Conservation (phyloP, 228 moss, liverwort and hornwort genomes). For the Sphagnum fallax region DNA sequence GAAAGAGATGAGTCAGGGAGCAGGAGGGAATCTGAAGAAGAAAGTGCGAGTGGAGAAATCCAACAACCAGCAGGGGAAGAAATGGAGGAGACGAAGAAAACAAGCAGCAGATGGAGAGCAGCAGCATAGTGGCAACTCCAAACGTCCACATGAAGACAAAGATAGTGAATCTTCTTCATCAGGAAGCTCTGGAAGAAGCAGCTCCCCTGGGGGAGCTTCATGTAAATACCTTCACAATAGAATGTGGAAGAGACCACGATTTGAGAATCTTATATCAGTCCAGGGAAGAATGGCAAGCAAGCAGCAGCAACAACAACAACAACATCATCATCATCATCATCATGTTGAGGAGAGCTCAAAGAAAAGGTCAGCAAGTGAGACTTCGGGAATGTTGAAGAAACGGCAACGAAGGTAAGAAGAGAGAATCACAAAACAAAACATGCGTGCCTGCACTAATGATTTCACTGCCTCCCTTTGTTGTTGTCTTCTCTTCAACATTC, state of each 20-base stretch:
- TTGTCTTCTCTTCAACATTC: too few species aligned
- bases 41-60: slow-evolving; percentile 31
- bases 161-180: slow-evolving; percentile 18
- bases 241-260: slow-evolving; percentile 48
- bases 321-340: too few species aligned
- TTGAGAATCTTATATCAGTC: slow-evolving; percentile 35
- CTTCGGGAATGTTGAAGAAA: slow-evolving; percentile 14
- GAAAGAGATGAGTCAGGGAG: slow-evolving; percentile 10
- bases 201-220: slow-evolving; percentile 12
- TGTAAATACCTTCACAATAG: slow-evolving; percentile 30
- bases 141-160: slow-evolving; percentile 32
- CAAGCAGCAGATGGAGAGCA: slow-evolving; percentile 16
- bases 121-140: background rate
- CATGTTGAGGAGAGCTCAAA: slow-evolving; percentile 10
- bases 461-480: too few species aligned
- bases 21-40: slow-evolving; percentile 8
- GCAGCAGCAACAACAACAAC: slow-evolving; percentile 8
- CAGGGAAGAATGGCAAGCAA: slow-evolving; percentile 29
- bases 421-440: too few species aligned
- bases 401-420: slow-evolving; percentile 5
- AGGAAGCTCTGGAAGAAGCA: slow-evolving; percentile 15
- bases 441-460: too few species aligned
- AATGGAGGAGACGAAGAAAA: slow-evolving; percentile 26
- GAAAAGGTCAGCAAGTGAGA: slow-evolving; percentile 19
- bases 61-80: slow-evolving; percentile 7